Conservation (phyloP, 2,329 filamentous ascomycete genomes). For the Exophiala aquamarina region DNA sequence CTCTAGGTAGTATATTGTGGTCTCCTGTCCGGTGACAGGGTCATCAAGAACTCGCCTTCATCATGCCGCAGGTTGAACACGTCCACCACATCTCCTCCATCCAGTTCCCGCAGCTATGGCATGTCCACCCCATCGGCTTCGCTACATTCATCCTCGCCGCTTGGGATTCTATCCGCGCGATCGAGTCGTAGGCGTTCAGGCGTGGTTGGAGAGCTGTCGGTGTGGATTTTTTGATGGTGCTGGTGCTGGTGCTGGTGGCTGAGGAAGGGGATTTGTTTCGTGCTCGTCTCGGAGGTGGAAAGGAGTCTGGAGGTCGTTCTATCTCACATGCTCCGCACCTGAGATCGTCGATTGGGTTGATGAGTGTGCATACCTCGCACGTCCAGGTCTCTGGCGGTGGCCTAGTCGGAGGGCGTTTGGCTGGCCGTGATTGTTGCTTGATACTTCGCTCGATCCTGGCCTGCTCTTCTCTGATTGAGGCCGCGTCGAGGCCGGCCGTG, state of each 20-base stretch:
- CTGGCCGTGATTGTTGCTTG: not conserved
- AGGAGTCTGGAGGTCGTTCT: slow-evolving; percentile 58
- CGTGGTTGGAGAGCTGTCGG: slow-evolving; percentile 19
- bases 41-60: slow-evolving; percentile 51
- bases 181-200: slow-evolving; percentile 37
- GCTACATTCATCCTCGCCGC: slow-evolving; percentile 46
- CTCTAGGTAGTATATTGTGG: too few species aligned
- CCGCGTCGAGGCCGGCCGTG: not conserved
- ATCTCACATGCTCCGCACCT: slow-evolving; percentile 61
- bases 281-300: too few species aligned
- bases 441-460: slow-evolving; percentile 1
- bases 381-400: slow-evolving; percentile 51
- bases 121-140: slow-evolving; percentile 59
- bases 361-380: slow-evolving; percentile 62
- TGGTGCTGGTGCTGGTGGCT: slow-evolving; percentile 3
- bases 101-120: slow-evolving; percentile 57
- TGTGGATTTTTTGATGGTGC: slow-evolving; percentile 17
- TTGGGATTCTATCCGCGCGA: slow-evolving; percentile 41
- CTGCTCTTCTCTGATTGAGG: slow-evolving; percentile 3
- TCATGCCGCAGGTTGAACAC: slow-evolving; percentile 58
- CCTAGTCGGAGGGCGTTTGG: slow-evolving; percentile 7
- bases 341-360: slow-evolving; percentile 60
- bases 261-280: too few species aligned
- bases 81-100: slow-evolving; percentile 68
- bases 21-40: not conserved